Base-by-base conservation (phyloP, 2,329 filamentous ascomycete genomes). In the Aspergillus chevalieri region DNA sequence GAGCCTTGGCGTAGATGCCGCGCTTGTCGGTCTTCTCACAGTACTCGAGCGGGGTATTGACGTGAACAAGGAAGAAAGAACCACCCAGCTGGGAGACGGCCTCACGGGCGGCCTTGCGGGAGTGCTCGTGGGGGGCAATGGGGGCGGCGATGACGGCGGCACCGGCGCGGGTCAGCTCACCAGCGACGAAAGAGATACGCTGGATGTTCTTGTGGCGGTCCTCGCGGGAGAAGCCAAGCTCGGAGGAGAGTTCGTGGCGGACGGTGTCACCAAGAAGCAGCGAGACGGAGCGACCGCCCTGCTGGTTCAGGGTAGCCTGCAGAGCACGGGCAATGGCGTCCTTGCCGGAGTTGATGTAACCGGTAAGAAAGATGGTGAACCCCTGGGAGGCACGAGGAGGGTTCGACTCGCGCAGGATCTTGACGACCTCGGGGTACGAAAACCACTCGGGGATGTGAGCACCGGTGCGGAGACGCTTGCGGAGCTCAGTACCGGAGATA, bases 371-470 rank as follows among this genome's bases (percentile, higher is more conserved):
- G 73, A 98, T 82, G 56, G 93, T 97, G 82, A 98, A 98, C 57
- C 93, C 93, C 78, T 98, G 94, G 66, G 86, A 82, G 63, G 83
- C 85, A 59, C 93, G 87, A 46, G 94, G 84, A 45, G 92, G 93
- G 78, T 97, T 93, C 61, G 92, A 95, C 78, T 98, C 91, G 65
- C 93, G 86, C 54, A 98, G 86, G 45, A 97, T 93, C 73, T 84
- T 85, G 74, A 98, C 93, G 61, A 98, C 93, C 78, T 98, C 93
- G 55, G 93, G 92, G 79, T 98, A 98, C 28, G 93, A 97, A 82
- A 98, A 98, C 93, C 93, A 98, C 74, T 94, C 90, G 61, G 93
- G 93, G 63, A 98, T 98, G 62, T 95, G 89, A 63, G 88, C 88
- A 61, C 93, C 93, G 53, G 87, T 94, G 65, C 87, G 85, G 57